These are phyloP conservation scores for Pterula multifida DNA, from an alignment of 1,284 basidiomycete genomes.

Conservation along the genomic window DNA sequence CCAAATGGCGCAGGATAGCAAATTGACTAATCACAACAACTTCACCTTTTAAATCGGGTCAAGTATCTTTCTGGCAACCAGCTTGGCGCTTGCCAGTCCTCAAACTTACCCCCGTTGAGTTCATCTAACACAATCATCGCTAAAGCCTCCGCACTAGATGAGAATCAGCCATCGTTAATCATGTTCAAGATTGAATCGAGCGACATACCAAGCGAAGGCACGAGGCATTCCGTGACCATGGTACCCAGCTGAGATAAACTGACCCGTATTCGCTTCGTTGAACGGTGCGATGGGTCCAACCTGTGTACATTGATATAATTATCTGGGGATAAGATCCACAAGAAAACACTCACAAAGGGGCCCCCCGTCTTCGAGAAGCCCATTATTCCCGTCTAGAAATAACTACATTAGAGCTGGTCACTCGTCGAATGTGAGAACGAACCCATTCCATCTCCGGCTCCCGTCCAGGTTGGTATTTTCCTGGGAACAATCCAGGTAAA, in stretches of 20 bases:
- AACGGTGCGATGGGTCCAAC: conserved; percentile 1
- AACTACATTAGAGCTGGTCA: no score
- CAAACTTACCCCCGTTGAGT: not conserved
- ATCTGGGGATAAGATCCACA: not conserved
- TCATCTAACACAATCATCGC: not conserved
- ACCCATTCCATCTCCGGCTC: conserved; percentile 72
- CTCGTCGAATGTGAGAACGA: not conserved
- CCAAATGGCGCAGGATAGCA: no score
- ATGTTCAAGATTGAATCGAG: no score
- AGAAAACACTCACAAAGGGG: conserved; percentile 47
- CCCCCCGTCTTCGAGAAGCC: conserved; percentile 53
- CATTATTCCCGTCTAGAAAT: conserved; percentile 70
- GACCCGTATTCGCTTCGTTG: conserved; percentile 15
- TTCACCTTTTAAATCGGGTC: not conserved
- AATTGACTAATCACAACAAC: not conserved
- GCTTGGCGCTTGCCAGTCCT: not conserved
- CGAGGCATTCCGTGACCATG: conserved; percentile 43
- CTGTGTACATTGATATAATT: not conserved
- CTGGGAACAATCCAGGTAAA: conserved; percentile 47
- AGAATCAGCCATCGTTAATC: no score
- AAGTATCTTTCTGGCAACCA: conserved; percentile 2
- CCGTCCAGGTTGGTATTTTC: conserved; percentile 28
- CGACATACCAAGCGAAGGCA: conserved; percentile 25
- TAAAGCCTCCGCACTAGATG: not conserved
- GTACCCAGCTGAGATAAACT: conserved; percentile 39